Evolutionary conservation across 2,329 filamentous ascomycete species (phyloP).

Genomic region (Knufia petricola): DNA sequence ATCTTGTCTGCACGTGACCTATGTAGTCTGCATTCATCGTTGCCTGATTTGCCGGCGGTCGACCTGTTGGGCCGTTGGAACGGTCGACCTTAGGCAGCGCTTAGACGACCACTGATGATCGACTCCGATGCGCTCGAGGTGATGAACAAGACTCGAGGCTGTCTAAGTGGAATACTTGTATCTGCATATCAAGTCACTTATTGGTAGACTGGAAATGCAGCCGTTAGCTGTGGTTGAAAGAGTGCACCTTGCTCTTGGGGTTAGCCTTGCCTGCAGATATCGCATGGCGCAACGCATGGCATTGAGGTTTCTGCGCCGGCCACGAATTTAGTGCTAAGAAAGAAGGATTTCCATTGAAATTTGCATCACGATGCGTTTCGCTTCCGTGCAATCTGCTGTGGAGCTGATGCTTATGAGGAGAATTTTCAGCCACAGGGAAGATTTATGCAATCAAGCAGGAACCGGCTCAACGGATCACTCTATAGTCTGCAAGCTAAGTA

Average conservation of each 20-base stretch:
- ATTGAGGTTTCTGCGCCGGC: background rate
- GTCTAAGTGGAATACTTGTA: background rate
- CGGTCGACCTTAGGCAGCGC: conserved; percentile 1
- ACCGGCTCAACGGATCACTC: background rate
- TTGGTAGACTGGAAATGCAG: conserved; percentile 3
- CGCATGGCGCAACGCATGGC: background rate
- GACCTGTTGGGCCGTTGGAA: background rate
- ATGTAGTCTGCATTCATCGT: too few species aligned
- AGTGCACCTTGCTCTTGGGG: conserved; percentile 2
- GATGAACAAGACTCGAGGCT: conserved; percentile 1
- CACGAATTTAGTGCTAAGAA: background rate
- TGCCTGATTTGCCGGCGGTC: background rate
- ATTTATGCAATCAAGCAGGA: background rate
- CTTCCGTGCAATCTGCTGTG: background rate
- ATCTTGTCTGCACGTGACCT: background rate
- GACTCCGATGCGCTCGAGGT: conserved; percentile 3
- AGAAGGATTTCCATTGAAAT: background rate
- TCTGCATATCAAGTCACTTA: background rate
- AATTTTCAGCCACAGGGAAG: background rate
- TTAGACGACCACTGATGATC: conserved; percentile 8
- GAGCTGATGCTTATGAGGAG: background rate
- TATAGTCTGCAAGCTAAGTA: background rate
- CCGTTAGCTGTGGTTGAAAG: background rate
- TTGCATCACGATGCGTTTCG: background rate
- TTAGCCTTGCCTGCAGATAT: conserved; percentile 8